Percentiles rank a stretch among this genome's conserved stretches.
Conservation (phyloP, 2,329 filamentous ascomycete genomes). For the Sarocladiaceae sp. region DNA sequence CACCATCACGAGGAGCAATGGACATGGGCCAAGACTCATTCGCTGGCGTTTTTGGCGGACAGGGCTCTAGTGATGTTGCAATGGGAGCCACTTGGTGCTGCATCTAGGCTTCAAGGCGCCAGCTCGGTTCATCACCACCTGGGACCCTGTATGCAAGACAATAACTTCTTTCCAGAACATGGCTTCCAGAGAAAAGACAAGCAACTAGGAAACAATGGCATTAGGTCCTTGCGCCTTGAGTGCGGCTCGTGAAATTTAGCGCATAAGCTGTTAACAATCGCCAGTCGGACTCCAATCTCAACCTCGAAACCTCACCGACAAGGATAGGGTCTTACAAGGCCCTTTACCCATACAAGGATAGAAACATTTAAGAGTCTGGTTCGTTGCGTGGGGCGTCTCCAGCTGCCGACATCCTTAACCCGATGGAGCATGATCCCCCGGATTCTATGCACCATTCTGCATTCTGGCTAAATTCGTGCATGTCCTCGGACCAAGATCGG, state of each 20-base stretch:
- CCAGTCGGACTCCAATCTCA: too few relatives aligned
- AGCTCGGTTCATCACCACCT: too few relatives aligned
- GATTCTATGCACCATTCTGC: conserved; percentile 4
- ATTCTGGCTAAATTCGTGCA: conserved; percentile 6
- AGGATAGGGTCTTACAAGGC: too few relatives aligned
- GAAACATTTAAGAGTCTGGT: neutral
- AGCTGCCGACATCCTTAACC: conserved; percentile 4
- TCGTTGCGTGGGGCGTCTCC: neutral
- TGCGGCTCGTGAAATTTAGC: too few relatives aligned
- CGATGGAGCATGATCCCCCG: conserved; percentile 9
- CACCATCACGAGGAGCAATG: neutral
- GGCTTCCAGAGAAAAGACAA: too few relatives aligned
- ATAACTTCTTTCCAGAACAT: too few relatives aligned
- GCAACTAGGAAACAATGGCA: too few relatives aligned
- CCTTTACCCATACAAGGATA: neutral
- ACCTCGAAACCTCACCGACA: too few relatives aligned
- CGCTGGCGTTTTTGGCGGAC: neutral
- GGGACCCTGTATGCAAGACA: too few relatives aligned
- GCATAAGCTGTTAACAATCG: too few relatives aligned
- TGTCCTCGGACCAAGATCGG: neutral
- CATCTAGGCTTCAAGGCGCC: neutral
- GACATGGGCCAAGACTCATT: neutral
- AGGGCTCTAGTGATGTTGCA: neutral
- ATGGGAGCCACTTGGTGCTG: neutral
- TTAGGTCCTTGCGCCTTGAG: too few relatives aligned